Base-by-base conservation (phyloP, 2,329 filamentous ascomycete genomes). In the Xylaria sp. region DNA sequence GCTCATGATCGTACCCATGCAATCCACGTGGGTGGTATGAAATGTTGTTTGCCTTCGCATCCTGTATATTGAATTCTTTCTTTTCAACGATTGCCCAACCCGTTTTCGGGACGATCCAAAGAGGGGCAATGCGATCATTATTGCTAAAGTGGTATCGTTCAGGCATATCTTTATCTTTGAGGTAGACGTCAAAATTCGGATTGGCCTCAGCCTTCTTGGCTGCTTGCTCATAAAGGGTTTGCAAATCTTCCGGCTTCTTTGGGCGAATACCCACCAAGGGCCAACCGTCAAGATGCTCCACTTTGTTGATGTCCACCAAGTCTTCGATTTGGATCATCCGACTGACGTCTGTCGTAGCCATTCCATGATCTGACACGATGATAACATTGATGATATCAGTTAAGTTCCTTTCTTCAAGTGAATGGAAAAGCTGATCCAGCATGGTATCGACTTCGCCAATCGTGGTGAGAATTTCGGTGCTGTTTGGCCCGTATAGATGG, bases 291-390 rank as follows among this genome's bases (percentile, higher is more conserved):
- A 90, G 91, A 78, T 96, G 94, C 67, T 92, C 91, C 54, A 98
- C 90, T 74, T 94, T 87, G 58, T 82, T 83, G 6, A 92, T 86
- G 78, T 98, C 93, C 56, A 98, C 85, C 3, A 98, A 82, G 76
- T 98, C 94, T 72, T 99, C 96, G 2, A 98, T 85, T 80, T 98
- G 96, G 31, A 98, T 87, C 55, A 98, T 84, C 12, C 96, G 88
- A 20, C 90, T 86, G 0, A 88, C 89, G 69, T 94, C 92, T 0
- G 96, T 98, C 0, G 94, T 97, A 1, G 96, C 96, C 96, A 99
- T 99, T 60, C 96, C 96, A 78, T 99, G 96, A 78, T 99, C 96
- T 0, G 94, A 98, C 2, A 99, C 95, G n/a, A 99, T 87, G 41
- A 99, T 90, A 8, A 99, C 87, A 73, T 99, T 99, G 77, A 98